These are phyloP conservation scores for Begonia loranthoides DNA, from an alignment of 306 rosid species.

Conservation along the genomic window DNA sequence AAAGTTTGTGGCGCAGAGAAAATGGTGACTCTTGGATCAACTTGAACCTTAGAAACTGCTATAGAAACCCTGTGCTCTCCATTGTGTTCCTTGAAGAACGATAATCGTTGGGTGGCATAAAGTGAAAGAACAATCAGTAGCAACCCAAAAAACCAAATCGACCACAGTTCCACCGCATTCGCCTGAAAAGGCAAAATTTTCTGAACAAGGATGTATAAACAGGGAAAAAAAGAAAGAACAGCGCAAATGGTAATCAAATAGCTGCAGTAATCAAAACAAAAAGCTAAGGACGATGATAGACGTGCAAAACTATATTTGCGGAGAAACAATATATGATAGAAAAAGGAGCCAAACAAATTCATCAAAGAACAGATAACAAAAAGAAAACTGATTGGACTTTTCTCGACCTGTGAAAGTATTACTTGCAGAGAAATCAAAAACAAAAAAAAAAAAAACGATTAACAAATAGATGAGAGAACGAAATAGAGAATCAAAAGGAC, in stretches of 20 bases:
- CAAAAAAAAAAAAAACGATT: too few species aligned
- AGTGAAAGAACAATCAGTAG: conserved; percentile 48
- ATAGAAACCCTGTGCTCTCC: conserved; percentile 10
- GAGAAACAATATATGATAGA: too few species aligned
- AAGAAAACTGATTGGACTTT: too few species aligned
- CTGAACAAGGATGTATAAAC: conserved; percentile 8
- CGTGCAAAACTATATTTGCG: neutral
- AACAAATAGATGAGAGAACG: too few species aligned
- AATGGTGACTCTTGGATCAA: conserved; percentile 34
- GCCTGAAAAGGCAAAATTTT: conserved; percentile 25
- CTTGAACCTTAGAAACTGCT: conserved; percentile 7
- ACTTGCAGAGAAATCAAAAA: too few species aligned
- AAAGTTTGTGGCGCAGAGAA: conserved; percentile 75
- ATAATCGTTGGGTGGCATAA: conserved; percentile 50
- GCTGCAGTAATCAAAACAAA: neutral
- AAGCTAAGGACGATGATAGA: conserved; percentile 51
- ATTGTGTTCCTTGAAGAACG: conserved; percentile 30
- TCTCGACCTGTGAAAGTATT: too few species aligned
- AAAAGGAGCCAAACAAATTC: too few species aligned
- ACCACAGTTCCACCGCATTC: conserved; percentile 40
- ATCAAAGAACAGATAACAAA: too few species aligned
- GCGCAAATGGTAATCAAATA: neutral
- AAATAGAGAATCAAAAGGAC: too few species aligned
- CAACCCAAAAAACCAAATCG: conserved; percentile 77
- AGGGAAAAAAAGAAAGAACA: conserved; percentile 1